phyloP scores from a whole-genome alignment of 257 asterid genomes.

The Solanum pennellii region DNA sequence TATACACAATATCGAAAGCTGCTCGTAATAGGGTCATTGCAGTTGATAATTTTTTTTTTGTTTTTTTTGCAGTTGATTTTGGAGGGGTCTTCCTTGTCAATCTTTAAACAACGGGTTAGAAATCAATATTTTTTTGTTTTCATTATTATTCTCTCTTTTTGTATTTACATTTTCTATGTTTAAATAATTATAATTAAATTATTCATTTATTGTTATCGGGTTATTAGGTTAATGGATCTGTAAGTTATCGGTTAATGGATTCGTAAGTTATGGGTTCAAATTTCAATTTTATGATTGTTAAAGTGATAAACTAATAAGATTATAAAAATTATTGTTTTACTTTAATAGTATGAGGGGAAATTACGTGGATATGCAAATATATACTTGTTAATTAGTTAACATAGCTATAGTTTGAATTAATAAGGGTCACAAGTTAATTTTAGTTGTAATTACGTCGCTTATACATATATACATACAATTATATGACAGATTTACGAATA shows the following conservation, averaged over 20 bases:
- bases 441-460: not conserved
- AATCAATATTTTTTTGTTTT: not conserved
- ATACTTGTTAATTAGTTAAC: too few relatives aligned
- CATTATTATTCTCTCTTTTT: not conserved
- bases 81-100: not conserved
- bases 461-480: too few relatives aligned
- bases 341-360: rapidly evolving
- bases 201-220: too few relatives aligned
- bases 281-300: not conserved
- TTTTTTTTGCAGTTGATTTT: not conserved
- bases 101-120: not conserved
- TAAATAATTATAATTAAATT: not conserved
- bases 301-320: too few relatives aligned
- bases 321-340: too few relatives aligned
- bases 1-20: not conserved
- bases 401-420: too few relatives aligned
- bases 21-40: not conserved
- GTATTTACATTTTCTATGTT: not conserved
- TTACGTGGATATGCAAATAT: rapidly evolving
- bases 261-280: not conserved
- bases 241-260: not conserved
- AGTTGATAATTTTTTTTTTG: not conserved
- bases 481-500: too few relatives aligned
- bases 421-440: not conserved
- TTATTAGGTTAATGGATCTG: too few relatives aligned